Evolutionary conservation across 2,329 filamentous ascomycete genomes (phyloP).

Genomic region (Huntiella omanensis): DNA sequence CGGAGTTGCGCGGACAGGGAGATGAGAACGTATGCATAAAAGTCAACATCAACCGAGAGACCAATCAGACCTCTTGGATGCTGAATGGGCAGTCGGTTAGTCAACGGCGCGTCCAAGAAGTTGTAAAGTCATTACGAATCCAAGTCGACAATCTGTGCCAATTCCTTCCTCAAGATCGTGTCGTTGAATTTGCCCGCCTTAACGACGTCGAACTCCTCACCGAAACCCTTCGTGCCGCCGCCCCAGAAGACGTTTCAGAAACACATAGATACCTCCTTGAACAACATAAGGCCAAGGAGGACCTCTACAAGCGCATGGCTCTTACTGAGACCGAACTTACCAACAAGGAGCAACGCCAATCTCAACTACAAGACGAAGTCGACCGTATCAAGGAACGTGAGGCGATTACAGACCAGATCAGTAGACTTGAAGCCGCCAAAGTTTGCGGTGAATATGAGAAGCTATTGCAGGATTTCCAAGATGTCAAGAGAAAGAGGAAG

Average conservation of each 20-base stretch:
- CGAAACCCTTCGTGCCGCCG: constrained; percentile 77
- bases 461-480: constrained; percentile 16
- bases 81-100: constrained; percentile 47
- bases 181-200: constrained; percentile 79
- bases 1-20: constrained; percentile 57
- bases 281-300: constrained; percentile 35
- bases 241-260: constrained; percentile 57
- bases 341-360: constrained; percentile 50
- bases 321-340: constrained; percentile 32
- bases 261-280: constrained; percentile 61
- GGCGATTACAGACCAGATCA: constrained; percentile 19
- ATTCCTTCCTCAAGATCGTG: constrained; percentile 88
- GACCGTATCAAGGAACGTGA: constrained; percentile 63
- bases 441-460: constrained; percentile 46
- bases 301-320: constrained; percentile 35
- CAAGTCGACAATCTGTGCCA: constrained; percentile 97
- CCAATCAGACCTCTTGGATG: constrained; percentile 63
- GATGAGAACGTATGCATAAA: constrained; percentile 52
- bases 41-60: constrained; percentile 61
- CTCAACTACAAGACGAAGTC: constrained; percentile 60
- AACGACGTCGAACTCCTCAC: constrained; percentile 63
- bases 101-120: constrained; percentile 44
- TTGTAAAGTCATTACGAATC: constrained; percentile 60
- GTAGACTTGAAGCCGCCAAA: constrained; percentile 43
- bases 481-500: constrained; percentile 29